Percentiles rank a stretch among this genome's conserved stretches.
Conservation (phyloP, 2,329 filamentous ascomycete genomes). For the Cordyceps pruinosa region DNA sequence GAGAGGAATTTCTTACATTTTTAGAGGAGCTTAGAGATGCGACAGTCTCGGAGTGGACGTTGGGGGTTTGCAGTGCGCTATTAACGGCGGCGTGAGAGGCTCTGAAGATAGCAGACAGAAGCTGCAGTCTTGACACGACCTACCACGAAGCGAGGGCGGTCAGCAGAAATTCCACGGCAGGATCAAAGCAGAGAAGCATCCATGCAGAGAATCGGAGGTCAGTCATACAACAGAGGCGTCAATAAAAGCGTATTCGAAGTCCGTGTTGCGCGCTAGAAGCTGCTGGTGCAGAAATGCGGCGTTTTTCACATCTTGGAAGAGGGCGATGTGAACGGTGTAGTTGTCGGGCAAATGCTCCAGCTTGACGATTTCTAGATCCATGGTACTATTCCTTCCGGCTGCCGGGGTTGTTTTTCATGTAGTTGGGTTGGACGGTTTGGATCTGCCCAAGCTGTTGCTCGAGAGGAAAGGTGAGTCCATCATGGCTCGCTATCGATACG, state of each 20-base stretch:
- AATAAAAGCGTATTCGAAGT: slow-evolving; percentile 90
- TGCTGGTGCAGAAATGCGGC: slow-evolving; percentile 71
- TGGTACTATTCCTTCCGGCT: slow-evolving; percentile 13
- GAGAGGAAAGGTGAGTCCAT: background rate
- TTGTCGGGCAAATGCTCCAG: slow-evolving; percentile 69
- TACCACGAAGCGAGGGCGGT: background rate
- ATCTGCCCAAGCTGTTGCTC: no score
- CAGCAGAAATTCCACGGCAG: background rate
- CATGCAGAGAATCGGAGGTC: background rate
- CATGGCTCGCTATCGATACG: background rate
- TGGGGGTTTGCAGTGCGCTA: slow-evolving; percentile 64
- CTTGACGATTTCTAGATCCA: slow-evolving; percentile 53
- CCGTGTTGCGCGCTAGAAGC: slow-evolving; percentile 73
- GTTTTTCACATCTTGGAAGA: slow-evolving; percentile 75
- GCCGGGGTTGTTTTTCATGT: background rate
- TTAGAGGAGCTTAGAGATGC: slow-evolving; percentile 73
- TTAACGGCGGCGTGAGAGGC: slow-evolving; percentile 62
- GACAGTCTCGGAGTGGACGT: slow-evolving; percentile 85
- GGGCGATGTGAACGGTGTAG: slow-evolving; percentile 62
- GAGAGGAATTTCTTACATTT: slow-evolving; percentile 49
- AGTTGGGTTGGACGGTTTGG: background rate
- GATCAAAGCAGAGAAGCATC: background rate
- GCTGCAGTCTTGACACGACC: slow-evolving; percentile 66
- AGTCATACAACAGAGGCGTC: slow-evolving; percentile 68
- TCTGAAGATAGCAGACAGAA: slow-evolving; percentile 69